phyloP scores from a whole-genome alignment of 2,329 filamentous ascomycete genomes.

The Fusarium chlamydosporum region DNA sequence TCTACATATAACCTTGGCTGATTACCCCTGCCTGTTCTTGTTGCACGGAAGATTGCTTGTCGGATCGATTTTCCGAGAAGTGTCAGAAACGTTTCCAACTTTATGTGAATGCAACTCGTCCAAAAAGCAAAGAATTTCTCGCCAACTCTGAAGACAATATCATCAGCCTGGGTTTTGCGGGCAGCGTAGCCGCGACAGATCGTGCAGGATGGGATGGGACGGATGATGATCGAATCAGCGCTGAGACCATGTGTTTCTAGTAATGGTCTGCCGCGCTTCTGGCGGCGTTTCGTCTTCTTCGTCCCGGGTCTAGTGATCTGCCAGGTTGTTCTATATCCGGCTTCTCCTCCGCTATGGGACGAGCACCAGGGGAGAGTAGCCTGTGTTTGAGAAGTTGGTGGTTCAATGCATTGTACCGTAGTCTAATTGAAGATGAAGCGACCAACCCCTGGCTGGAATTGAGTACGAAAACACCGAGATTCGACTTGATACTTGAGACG shows the following conservation, averaged over 20 bases:
- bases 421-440: constrained; percentile 22
- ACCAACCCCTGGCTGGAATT: constrained; percentile 20
- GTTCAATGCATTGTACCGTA: constrained; percentile 19
- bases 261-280: constrained; percentile 42
- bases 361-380: constrained; percentile 22
- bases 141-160: constrained; percentile 5
- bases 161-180: constrained; percentile 26
- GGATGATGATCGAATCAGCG: constrained; percentile 32
- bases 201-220: constrained; percentile 16
- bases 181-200: constrained; percentile 31
- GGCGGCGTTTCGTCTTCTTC: constrained; percentile 45
- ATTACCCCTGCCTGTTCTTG: constrained; percentile 30
- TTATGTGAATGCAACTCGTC: constrained; percentile 25
- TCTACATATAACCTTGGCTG: constrained; percentile 12
- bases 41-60: constrained; percentile 34
- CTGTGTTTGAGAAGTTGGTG: constrained; percentile 45
- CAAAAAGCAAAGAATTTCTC: constrained; percentile 6
- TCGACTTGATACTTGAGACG: constrained; percentile 47
- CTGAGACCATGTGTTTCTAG: constrained; percentile 35
- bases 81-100: constrained; percentile 42
- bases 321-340: constrained; percentile 43
- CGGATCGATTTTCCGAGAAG: constrained; percentile 42
- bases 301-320: constrained; percentile 35
- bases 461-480: constrained; percentile 31
- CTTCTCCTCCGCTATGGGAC: constrained; percentile 27